Evolutionary conservation across 495 filamentous ascomycete genomes (phyloP).

Genomic region (Neurospora tetrasperma): DNA sequence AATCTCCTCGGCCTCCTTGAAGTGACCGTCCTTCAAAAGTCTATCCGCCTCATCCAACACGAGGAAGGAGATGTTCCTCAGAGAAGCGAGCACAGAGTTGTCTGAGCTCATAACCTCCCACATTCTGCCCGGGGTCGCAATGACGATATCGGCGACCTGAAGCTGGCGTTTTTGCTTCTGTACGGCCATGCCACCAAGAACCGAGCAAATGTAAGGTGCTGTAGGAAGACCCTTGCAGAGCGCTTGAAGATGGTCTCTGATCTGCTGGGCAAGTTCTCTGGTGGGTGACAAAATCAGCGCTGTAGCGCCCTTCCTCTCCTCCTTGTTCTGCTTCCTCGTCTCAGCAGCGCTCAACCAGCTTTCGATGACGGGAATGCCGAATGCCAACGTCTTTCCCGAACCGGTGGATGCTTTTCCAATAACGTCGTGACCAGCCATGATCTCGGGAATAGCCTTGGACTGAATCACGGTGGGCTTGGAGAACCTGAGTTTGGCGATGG

Average conservation of each 20-base stretch:
- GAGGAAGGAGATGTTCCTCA: conserved; percentile 65
- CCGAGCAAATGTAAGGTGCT: conserved; percentile 58
- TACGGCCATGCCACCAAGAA: conserved; percentile 84
- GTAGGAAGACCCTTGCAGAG: conserved; percentile 53
- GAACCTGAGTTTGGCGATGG: conserved; percentile 72
- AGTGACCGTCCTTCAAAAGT: conserved; percentile 83
- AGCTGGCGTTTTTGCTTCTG: conserved; percentile 87
- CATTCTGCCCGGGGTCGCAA: conserved; percentile 84
- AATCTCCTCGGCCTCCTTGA: conserved; percentile 86
- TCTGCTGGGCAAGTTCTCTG: conserved; percentile 84
- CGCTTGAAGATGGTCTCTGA: conserved; percentile 67
- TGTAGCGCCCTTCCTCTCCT: conserved; percentile 43
- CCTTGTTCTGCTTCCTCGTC: conserved; percentile 20
- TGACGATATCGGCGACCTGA: conserved; percentile 66
- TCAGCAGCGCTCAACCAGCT: conserved; percentile 40
- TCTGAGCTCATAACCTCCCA: conserved; percentile 84
- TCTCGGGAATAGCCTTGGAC: conserved; percentile 62
- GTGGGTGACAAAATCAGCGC: conserved; percentile 90
- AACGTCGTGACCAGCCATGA: conserved; percentile 61
- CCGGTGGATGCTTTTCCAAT: conserved; percentile 77
- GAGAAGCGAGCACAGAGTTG: conserved; percentile 41
- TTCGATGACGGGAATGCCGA: conserved; percentile 69
- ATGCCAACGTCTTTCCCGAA: conserved; percentile 77
- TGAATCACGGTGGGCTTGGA: conserved; percentile 73
- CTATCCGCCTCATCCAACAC: conserved; percentile 94